Evolutionary conservation across 2,329 filamentous ascomycete genomes (phyloP).

Genomic region (Aureobasidium subglaciale): DNA sequence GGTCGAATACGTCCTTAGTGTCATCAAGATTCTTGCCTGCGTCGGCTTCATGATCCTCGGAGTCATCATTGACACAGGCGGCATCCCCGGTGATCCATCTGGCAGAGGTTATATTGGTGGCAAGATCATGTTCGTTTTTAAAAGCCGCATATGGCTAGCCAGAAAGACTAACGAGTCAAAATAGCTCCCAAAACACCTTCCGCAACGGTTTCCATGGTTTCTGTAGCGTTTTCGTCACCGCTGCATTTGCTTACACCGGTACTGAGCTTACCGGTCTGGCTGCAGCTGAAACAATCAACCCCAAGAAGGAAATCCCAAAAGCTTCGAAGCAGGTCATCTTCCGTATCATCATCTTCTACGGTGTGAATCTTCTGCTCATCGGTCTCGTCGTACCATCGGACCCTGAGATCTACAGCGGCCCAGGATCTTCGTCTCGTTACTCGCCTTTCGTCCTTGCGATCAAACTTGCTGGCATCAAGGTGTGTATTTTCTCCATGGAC

Average conservation of each 20-base stretch:
- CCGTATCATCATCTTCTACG: conserved; percentile 21
- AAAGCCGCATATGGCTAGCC: no score
- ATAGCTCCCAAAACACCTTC: conserved; percentile 29
- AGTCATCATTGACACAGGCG: conserved; percentile 53
- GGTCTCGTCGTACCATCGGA: conserved; percentile 20
- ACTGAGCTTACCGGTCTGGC: conserved; percentile 49
- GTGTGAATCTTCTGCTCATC: conserved; percentile 20
- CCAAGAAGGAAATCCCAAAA: conserved; percentile 32
- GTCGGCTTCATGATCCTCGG: conserved; percentile 59
- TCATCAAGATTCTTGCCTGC: conserved; percentile 38
- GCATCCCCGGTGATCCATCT: conserved; percentile 49
- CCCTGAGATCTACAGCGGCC: conserved; percentile 26
- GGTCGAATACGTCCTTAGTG: conserved; percentile 30
- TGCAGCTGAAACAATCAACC: conserved; percentile 43
- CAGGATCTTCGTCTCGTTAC: conserved; percentile 31
- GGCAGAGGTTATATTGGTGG: conserved; percentile 53
- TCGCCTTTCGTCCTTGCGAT: conserved; percentile 61
- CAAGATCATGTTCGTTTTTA: conserved; percentile 44
- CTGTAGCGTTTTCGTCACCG: conserved; percentile 57
- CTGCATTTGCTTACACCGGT: conserved; percentile 55
- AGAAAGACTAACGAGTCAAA: no score
- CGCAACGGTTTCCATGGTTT: conserved; percentile 56
- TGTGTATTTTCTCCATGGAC: no score
- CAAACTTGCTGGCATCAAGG: conserved; percentile 50
- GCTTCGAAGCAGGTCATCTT: conserved; percentile 21